Conservation (phyloP, 1,284 basidiomycete genomes). For the Coniophora puteana region DNA sequence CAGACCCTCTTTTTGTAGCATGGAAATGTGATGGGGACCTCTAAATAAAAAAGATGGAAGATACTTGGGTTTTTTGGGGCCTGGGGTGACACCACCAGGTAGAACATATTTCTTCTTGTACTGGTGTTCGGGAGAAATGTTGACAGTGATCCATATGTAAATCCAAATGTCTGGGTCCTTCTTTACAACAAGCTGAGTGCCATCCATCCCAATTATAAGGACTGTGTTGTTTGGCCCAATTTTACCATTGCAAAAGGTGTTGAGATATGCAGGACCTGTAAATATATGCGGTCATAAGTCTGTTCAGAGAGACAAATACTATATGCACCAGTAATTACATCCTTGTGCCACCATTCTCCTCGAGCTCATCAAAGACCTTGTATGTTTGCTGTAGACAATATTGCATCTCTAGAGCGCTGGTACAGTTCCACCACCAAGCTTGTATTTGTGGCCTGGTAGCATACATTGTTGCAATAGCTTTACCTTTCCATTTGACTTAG, state of each 20-base stretch:
- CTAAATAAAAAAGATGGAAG: not conserved
- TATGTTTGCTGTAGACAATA: too few relatives aligned
- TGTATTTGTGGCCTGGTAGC: not conserved
- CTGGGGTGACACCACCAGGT: slow-evolving; percentile 1
- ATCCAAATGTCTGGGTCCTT: not conserved
- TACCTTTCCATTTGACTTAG: not conserved
- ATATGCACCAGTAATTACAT: not conserved
- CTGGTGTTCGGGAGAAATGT: not conserved
- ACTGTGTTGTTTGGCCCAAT: not conserved
- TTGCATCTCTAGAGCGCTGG: not conserved
- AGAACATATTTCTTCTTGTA: not conserved
- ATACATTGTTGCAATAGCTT: not conserved
- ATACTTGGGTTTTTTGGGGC: slow-evolving; percentile 1
- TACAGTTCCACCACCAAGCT: not conserved
- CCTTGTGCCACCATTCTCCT: not conserved
- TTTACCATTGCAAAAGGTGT: not conserved
- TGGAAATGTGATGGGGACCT: not conserved
- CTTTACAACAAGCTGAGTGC: not conserved
- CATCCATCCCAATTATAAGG: not conserved
- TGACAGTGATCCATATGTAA: not conserved
- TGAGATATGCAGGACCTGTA: not conserved
- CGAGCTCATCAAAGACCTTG: not conserved
- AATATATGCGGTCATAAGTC: too few relatives aligned
- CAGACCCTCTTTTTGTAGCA: slow-evolving; percentile 13
- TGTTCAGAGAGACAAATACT: too few relatives aligned